phyloP scores from a whole-genome alignment of 2,329 filamentous ascomycete species.

The Epichloe sylvatica region DNA sequence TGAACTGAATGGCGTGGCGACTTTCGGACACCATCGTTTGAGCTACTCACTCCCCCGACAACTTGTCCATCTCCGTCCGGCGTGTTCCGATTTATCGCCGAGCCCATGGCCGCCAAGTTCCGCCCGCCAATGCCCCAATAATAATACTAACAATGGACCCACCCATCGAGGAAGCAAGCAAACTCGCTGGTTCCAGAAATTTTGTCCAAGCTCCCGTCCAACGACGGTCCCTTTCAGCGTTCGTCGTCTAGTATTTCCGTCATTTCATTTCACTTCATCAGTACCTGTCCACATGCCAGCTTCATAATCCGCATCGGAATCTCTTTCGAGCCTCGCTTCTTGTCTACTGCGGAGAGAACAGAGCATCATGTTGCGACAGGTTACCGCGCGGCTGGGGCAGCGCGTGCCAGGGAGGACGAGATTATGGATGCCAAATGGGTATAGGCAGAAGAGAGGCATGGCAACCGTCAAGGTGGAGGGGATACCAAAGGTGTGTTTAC shows the following conservation, averaged over 20 bases:
- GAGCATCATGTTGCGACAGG: conserved; percentile 22
- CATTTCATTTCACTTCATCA: too few relatives aligned
- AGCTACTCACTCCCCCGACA: too few relatives aligned
- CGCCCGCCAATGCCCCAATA: neutral
- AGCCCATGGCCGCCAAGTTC: neutral
- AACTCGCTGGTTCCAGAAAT: too few relatives aligned
- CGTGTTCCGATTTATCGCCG: conserved; percentile 12
- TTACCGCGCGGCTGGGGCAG: conserved; percentile 18
- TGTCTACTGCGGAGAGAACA: neutral
- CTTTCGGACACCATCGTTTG: too few relatives aligned
- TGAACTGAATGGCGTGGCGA: too few relatives aligned
- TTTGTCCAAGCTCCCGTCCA: too few relatives aligned
- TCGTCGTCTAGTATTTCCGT: too few relatives aligned
- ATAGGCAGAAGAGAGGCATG: conserved; percentile 7
- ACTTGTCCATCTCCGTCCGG: neutral
- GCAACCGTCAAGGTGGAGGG: conserved; percentile 22
- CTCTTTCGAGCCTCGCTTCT: neutral
- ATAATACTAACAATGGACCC: too few relatives aligned
- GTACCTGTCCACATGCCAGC: too few relatives aligned
- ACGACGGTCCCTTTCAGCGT: too few relatives aligned
- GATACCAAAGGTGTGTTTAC: conserved; percentile 16
- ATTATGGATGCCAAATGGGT: conserved; percentile 12
- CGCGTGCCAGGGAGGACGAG: conserved; percentile 13
- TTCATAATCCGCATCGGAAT: too few relatives aligned
- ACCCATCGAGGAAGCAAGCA: too few relatives aligned